Percentiles rank a stretch among this genome's conserved stretches.
Conservation (phyloP, 225 moss, liverwort and hornwort genomes). For the Climacium dendroides region DNA sequence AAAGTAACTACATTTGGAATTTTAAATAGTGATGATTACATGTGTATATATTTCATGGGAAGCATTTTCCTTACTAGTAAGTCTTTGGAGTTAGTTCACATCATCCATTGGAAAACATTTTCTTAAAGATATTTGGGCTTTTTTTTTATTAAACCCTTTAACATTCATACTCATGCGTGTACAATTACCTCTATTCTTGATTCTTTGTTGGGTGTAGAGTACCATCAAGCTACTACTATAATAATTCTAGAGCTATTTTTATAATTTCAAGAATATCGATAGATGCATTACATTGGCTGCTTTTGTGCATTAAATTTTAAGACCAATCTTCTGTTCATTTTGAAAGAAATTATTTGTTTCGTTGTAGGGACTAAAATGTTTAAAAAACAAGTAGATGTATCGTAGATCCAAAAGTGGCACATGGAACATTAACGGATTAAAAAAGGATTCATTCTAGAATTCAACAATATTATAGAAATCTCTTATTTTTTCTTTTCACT, state of each 20-base stretch:
- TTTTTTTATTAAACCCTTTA: background rate
- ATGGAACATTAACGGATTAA: background rate
- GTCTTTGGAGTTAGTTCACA: background rate
- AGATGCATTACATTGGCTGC: accelerated
- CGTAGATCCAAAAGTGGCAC: accelerated
- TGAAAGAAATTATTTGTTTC: background rate
- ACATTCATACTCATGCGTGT: background rate
- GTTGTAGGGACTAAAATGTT: accelerated
- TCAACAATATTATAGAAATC: background rate
- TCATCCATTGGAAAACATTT: background rate
- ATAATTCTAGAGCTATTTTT: background rate
- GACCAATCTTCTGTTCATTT: accelerated
- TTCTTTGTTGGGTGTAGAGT: too few species aligned
- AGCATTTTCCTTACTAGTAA: background rate
- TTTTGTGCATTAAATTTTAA: background rate
- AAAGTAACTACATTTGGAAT: background rate
- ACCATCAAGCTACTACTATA: background rate
- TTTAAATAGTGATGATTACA: background rate
- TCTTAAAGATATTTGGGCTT: background rate
- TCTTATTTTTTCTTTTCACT: background rate
- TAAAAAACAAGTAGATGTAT: too few species aligned
- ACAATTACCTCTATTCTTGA: background rate
- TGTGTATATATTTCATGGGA: background rate
- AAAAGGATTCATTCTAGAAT: accelerated
- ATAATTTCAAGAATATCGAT: accelerated